Evolutionary conservation across 2,329 filamentous ascomycete species (phyloP), one percentile per base, ranked within the genome.

Genomic region (Juglanconis sp.): DNA sequence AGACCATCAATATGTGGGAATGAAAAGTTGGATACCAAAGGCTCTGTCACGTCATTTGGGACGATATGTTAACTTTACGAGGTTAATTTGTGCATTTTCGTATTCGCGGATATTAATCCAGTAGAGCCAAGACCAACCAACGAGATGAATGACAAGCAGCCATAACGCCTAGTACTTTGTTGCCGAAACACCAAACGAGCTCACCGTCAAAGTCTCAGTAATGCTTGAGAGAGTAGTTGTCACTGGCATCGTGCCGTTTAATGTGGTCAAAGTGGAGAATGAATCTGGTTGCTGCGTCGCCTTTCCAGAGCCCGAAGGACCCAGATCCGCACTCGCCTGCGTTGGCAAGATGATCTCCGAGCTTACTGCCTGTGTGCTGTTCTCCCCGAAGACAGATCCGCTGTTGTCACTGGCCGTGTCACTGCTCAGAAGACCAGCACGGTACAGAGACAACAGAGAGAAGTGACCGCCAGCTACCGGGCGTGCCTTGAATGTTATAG

Each of bases 401-500:
- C 46, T 52, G 3, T n/a, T n/a, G 36, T 30, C 38, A 13, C 51
- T 15, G 0, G n/a, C 36, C 11, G 3, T 31, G 11, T 51, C 42
- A 7, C 40, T 40, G n/a, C 17, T 42, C 9, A 60, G 40, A 13
- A 53, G 7, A 10, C 57, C 60, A n/a, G 56, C 60, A 4, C 52
- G 53, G 17, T 60, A 57, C 30, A 91, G 73, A 31, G 87, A 82
- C 70, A 91, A 75, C 65, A 89, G 84, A 1, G 87, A 85, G 76
- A 88, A 91, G 73, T 90, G 87, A 1, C 85, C 87, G 4, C 88
- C 88, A n/a, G 87, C 81, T 3, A 90, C 88, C 1, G 88, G 88
- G n/a, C 88, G 73, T 1, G 87, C 87, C 67, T 85, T 86, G 75
- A 91, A 91, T 54, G 79, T 79, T 8, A 82, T 80, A 0, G 79